Evolutionary conservation across 163 green algal species (phyloP), one percentile per base, ranked within the genome.

Genomic region (Scenedesmus sp.): DNA sequence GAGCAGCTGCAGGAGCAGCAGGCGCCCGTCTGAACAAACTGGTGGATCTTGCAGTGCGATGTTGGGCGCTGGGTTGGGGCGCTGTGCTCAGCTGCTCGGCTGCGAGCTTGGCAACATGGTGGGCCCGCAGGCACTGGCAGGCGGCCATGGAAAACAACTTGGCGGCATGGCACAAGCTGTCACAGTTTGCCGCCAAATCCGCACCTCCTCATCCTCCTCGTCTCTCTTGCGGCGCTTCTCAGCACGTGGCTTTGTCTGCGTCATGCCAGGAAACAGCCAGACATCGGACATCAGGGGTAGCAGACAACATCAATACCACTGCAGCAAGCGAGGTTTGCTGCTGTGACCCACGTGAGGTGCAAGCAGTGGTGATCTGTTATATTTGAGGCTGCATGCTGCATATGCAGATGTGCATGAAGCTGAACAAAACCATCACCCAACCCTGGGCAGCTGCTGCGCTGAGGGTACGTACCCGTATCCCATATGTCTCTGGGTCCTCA

Each of bases 401-500:
- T 22, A 70, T 33, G 56, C 56, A 70, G 15, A 12, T 70, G 56
- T 70, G 20, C 56, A 70, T n/a, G 56, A 22, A 70, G 51, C 51
- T 61, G 22, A 61, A 70, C 56, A n/a, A 33, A 56, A 70, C 56
- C n/a, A n/a, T n/a, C 1, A n/a, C 1, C 20, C 30, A 76, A 13
- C 49, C 15, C 65, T 72, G 6, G 37, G 65, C 12, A 15, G 18
- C 65, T 76, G 65, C 65, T 37, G 65, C 18, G 65, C 30, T 76
- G 26, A 9, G 18, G 26, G 6, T 26, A 88, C 94, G 65, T 56
- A 98, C 96, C 92, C 96, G 68, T 9, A 98, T 93, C 16, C 96
- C 96, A 91, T 95, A 94, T 6, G 89, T 94, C 44, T 95, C 87
- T 22, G 96, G 96, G 72, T 97, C 93, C 44, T 98, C 96, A 56